These are phyloP conservation scores for Cantharellus anzutake DNA, from an alignment of 768 basidiomycete genomes.

Conservation along the genomic window DNA sequence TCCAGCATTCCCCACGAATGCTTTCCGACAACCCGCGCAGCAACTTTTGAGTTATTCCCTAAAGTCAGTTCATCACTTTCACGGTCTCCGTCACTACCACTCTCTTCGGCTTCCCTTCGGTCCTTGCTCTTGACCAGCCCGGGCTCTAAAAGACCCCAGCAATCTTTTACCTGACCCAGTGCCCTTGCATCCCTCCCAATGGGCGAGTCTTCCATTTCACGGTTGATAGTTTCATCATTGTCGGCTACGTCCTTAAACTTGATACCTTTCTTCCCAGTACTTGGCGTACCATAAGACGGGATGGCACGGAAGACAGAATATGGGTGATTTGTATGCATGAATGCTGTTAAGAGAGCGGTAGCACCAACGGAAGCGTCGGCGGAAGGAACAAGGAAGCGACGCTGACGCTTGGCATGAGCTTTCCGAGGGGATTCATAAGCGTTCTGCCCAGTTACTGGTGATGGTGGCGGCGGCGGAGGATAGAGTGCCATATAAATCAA, in stretches of 20 bases:
- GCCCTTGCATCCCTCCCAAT: neutral
- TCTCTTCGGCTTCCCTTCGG: neutral
- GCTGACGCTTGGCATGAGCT: neutral
- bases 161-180: neutral
- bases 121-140: neutral
- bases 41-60: neutral
- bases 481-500: neutral
- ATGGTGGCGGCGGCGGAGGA: neutral
- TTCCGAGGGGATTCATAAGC: neutral
- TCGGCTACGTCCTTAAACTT: neutral
- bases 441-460: neutral
- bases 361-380: neutral
- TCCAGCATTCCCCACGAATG: constrained; percentile 1
- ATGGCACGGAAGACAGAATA: neutral
- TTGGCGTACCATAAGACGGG: neutral
- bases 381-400: neutral
- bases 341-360: neutral
- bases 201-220: neutral
- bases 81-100: neutral
- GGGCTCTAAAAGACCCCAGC: neutral
- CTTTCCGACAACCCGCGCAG: neutral
- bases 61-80: neutral
- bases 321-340: neutral
- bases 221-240: neutral
- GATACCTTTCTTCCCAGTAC: neutral